Evolutionary conservation across 345 rosid species (phyloP).

Genomic region (Eucalyptus paniculata): DNA sequence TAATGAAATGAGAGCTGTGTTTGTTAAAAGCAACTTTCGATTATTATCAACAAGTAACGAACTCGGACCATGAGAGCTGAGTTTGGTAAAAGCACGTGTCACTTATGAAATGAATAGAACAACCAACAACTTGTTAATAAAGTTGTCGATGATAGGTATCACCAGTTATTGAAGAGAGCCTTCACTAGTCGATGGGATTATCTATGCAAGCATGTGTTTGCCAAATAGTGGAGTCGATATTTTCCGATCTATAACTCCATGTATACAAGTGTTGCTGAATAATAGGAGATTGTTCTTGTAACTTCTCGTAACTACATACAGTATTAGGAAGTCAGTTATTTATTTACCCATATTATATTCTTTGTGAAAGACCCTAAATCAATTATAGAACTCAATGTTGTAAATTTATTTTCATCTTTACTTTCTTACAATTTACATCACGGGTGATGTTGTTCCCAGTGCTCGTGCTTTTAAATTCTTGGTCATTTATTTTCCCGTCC

Average conservation of each 20-base stretch:
- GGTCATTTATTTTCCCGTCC: not conserved
- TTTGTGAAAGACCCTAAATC: not conserved
- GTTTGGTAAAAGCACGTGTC: not conserved
- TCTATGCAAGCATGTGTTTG: not conserved
- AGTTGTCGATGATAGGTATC: not conserved
- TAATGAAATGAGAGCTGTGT: no score
- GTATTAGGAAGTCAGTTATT: not conserved
- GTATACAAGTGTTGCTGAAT: not conserved
- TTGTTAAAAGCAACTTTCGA: not conserved
- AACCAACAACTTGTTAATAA: not conserved
- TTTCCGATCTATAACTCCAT: not conserved
- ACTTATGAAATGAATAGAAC: not conserved
- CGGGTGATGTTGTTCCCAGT: fast-evolving
- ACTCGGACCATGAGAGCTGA: not conserved
- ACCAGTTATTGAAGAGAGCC: not conserved
- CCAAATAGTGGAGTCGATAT: not conserved
- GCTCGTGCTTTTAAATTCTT: not conserved
- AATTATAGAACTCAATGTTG: not conserved
- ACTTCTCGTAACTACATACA: not conserved
- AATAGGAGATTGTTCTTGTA: not conserved
- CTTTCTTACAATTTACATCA: not conserved
- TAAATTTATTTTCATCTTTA: not conserved
- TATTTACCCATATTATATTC: not conserved
- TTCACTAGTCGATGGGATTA: not conserved
- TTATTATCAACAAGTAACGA: not conserved